A percentile compares a stretch with the other conserved stretches of the same genome.
Conservation (phyloP, 345 rosid species). For the Eucalyptus cloeziana region DNA sequence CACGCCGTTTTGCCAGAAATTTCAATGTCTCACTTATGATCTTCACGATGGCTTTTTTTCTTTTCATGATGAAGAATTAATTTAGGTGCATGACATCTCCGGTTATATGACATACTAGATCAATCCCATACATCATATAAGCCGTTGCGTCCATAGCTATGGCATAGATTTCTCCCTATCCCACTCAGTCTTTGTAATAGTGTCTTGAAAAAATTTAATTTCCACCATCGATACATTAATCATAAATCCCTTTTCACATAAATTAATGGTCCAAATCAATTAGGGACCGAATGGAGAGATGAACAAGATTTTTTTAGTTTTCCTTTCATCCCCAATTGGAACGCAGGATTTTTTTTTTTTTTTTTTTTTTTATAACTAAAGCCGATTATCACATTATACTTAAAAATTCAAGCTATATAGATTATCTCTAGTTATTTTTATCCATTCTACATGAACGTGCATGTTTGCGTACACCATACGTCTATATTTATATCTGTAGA, state of each 20-base stretch:
- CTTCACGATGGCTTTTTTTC: neutral
- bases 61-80: neutral
- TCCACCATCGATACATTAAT: neutral
- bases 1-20: neutral
- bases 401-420: neutral
- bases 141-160: neutral
- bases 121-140: neutral
- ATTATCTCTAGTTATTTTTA: neutral
- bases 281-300: neutral
- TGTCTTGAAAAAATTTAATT: neutral
- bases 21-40: neutral
- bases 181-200: neutral
- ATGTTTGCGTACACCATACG: neutral
- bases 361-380: neutral
- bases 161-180: neutral
- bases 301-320: neutral
- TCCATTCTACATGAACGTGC: neutral
- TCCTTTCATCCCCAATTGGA: neutral
- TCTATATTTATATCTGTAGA: neutral
- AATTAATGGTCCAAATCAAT: neutral
- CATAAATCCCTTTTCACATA: neutral
- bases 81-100: neutral
- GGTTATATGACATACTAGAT: neutral
- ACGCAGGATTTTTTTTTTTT: neutral
- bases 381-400: neutral